Conservation (phyloP, 371 early-diverging fungal species). For the Mucor indicus region DNA sequence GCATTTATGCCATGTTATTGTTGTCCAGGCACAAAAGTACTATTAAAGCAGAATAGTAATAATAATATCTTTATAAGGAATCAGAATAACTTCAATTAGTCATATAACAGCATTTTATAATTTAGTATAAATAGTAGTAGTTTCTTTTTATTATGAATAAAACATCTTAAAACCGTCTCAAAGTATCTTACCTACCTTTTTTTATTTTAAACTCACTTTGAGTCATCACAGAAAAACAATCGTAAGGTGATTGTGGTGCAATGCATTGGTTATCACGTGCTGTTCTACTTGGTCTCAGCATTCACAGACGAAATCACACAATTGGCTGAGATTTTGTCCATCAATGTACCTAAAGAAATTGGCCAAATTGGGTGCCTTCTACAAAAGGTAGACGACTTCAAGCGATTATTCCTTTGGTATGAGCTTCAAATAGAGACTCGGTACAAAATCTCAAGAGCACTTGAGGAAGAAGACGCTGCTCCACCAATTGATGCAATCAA, state of each 20-base stretch:
- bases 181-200: too few relatives aligned
- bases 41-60: too few relatives aligned
- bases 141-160: too few relatives aligned
- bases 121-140: too few relatives aligned
- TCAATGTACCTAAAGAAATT: conserved; percentile 8
- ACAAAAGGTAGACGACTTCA: conserved; percentile 9
- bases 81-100: too few relatives aligned
- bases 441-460: conserved; percentile 5
- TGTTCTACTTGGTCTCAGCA: conserved; percentile 10
- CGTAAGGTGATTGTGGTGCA: conserved; percentile 9
- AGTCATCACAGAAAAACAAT: conserved; percentile 7
- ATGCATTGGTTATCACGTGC: conserved; percentile 12
- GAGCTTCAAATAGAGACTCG: conserved; percentile 10
- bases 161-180: too few relatives aligned
- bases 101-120: too few relatives aligned
- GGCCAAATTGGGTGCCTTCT: conserved; percentile 3
- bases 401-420: conserved; percentile 5
- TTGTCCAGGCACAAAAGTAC: too few relatives aligned
- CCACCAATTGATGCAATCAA: conserved; percentile 4
- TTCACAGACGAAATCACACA: not conserved
- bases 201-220: too few relatives aligned
- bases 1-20: too few relatives aligned
- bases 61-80: too few relatives aligned
- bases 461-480: conserved; percentile 6
- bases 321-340: conserved; percentile 5